These are phyloP conservation scores for Phytophthora agathidicida DNA, from an alignment of 352 stramenopile genomes.

Conservation along the genomic window DNA sequence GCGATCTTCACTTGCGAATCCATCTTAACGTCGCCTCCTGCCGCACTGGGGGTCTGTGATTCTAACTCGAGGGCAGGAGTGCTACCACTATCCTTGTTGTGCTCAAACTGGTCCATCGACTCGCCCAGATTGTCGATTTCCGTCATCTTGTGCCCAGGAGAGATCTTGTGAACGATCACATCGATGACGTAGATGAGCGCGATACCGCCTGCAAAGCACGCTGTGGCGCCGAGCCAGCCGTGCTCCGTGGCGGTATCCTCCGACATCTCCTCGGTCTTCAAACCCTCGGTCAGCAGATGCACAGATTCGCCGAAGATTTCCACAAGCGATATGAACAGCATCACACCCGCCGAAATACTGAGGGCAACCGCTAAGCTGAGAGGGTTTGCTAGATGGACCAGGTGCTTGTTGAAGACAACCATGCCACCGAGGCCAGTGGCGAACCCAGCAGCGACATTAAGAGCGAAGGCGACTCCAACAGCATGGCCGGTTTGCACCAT, in stretches of 20 bases:
- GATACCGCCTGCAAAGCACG: neutral
- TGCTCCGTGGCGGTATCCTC: slow-evolving; percentile 35
- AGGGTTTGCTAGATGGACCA: slow-evolving; percentile 54
- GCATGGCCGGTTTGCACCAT: slow-evolving; percentile 46
- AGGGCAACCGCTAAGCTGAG: slow-evolving; percentile 51
- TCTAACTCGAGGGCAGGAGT: no score
- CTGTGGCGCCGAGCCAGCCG: slow-evolving; percentile 29
- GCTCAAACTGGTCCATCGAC: no score
- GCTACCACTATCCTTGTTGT: no score
- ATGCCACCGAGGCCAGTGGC: slow-evolving; percentile 54
- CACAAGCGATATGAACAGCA: slow-evolving; percentile 72
- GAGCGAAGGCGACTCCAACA: slow-evolving; percentile 15
- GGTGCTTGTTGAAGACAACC: slow-evolving; percentile 51
- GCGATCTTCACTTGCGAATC: no score
- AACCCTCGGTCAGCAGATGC: slow-evolving; percentile 22
- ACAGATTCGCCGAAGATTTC: slow-evolving; percentile 60
- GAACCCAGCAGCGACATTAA: slow-evolving; percentile 14
- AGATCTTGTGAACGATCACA: slow-evolving; percentile 6
- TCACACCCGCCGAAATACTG: slow-evolving; percentile 61
- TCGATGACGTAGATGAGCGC: slow-evolving; percentile 12
- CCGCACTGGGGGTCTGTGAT: no score
- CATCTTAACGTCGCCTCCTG: no score
- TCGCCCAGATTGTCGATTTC: slow-evolving; percentile 12
- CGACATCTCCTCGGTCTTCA: slow-evolving; percentile 42
- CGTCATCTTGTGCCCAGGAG: neutral